These are phyloP conservation scores for Imleria badia DNA, from an alignment of 768 basidiomycete species.

Conservation along the genomic window DNA sequence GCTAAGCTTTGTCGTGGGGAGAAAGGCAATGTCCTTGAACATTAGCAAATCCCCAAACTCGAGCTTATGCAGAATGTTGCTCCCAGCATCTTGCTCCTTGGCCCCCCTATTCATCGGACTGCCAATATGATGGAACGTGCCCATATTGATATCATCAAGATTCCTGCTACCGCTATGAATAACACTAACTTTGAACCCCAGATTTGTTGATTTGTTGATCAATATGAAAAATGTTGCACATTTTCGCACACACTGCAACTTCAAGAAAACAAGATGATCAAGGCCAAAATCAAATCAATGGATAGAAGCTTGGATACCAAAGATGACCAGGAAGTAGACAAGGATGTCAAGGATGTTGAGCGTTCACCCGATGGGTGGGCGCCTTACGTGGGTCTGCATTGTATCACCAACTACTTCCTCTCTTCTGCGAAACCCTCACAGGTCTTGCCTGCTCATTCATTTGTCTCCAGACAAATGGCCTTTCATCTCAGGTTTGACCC, in stretches of 20 bases:
- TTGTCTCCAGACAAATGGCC: conserved; percentile 10
- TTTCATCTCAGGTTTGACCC: conserved; percentile 28
- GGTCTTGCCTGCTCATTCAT: background rate
- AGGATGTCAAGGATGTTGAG: too few relatives aligned
- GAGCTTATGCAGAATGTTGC: conserved; percentile 37
- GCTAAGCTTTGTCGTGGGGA: conserved; percentile 15
- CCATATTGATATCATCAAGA: conserved; percentile 37
- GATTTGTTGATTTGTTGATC: conserved; percentile 35
- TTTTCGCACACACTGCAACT: conserved; percentile 13
- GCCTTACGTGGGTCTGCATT: too few relatives aligned
- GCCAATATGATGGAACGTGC: conserved; percentile 36
- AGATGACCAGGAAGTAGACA: background rate
- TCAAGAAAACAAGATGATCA: background rate
- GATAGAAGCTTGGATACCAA: background rate
- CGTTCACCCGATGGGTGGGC: too few relatives aligned
- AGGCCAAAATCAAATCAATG: background rate
- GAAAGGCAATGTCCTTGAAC: conserved; percentile 23
- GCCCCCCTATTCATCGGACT: conserved; percentile 37
- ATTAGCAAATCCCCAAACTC: conserved; percentile 45
- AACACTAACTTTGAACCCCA: too few relatives aligned
- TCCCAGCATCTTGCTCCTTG: conserved; percentile 28
- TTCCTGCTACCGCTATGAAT: too few relatives aligned
- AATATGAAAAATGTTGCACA: conserved; percentile 29
- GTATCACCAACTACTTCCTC: background rate
- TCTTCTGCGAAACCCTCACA: background rate